A percentile compares a stretch with the other conserved stretches of the same genome.
These are phyloP conservation scores for Pistacia vera DNA, from an alignment of 345 rosid species.

Conservation along the genomic window DNA sequence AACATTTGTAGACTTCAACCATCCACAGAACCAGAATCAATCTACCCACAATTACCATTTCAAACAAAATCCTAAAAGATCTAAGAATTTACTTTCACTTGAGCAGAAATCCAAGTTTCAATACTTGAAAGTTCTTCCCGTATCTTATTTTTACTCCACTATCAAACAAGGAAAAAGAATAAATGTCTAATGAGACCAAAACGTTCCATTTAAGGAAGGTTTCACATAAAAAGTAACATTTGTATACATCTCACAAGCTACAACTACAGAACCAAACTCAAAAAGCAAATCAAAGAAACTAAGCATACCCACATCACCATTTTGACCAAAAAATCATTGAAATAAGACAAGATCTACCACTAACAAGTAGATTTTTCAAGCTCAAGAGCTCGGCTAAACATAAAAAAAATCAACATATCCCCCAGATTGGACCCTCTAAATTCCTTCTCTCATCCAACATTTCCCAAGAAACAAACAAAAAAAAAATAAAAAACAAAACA, in stretches of 20 bases:
- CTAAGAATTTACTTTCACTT: background rate
- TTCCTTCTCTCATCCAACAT: background rate
- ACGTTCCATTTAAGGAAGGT: background rate
- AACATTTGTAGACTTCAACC: background rate
- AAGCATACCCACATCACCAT: slow-evolving; percentile 22
- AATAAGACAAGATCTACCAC: slow-evolving; percentile 33
- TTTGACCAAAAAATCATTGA: slow-evolving; percentile 15
- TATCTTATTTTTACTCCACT: background rate
- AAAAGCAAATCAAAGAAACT: slow-evolving; percentile 27
- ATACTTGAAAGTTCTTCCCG: background rate
- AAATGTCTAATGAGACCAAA: background rate
- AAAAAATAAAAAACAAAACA: background rate
- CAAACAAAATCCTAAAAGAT: background rate
- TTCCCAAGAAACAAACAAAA: background rate
- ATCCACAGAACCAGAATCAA: background rate
- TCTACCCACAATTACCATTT: slow-evolving; percentile 1
- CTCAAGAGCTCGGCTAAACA: background rate
- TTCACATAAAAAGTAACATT: slow-evolving; percentile 1
- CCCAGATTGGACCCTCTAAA: background rate
- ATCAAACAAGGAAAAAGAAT: slow-evolving; percentile 4
- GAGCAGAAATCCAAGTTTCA: slow-evolving; percentile 3
- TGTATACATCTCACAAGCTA: background rate
- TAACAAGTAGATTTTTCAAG: slow-evolving; percentile 1
- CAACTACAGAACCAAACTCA: slow-evolving; percentile 15
- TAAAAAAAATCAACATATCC: background rate